A percentile compares a stretch with the other conserved stretches of the same genome.
These are phyloP conservation scores for Claviceps digitariae DNA, from an alignment of 2,329 filamentous ascomycete genomes.

Conservation along the genomic window DNA sequence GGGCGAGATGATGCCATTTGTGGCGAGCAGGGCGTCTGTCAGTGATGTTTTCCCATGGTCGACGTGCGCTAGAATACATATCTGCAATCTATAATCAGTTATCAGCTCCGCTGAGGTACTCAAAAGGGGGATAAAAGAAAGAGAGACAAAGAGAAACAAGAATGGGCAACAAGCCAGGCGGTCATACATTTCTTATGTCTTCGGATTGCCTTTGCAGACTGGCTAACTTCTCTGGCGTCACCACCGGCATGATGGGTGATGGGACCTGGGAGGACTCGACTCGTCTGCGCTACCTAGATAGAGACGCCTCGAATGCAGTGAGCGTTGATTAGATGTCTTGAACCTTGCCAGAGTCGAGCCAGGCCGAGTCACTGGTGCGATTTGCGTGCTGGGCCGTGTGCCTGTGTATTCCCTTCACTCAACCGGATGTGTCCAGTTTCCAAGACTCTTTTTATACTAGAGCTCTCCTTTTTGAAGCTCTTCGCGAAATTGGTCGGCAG, in stretches of 20 bases:
- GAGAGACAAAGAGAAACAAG: no score
- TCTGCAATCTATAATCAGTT: conserved; percentile 32
- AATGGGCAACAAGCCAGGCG: neutral
- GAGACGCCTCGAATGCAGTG: neutral
- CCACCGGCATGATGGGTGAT: conserved; percentile 79
- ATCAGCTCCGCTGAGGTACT: neutral
- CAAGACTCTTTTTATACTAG: neutral
- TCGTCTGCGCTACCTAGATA: neutral
- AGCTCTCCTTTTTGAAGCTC: neutral
- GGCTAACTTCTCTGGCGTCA: conserved; percentile 80
- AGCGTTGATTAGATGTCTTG: neutral
- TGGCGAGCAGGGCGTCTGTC: conserved; percentile 89
- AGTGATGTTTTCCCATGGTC: conserved; percentile 98
- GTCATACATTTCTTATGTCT: conserved; percentile 77
- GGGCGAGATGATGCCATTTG: conserved; percentile 97
- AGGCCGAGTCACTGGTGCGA: neutral
- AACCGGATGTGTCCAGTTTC: neutral
- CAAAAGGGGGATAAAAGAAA: no score
- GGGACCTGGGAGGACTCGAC: no score
- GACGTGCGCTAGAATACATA: conserved; percentile 91
- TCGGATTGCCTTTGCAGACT: conserved; percentile 77
- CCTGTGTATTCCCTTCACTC: neutral
- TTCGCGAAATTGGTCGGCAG: neutral
- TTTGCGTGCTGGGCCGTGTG: neutral
- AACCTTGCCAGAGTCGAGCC: neutral